Evolutionary conservation across 192 early-diverging fungal species (phyloP).

Genomic region (Linnemannia exigua): DNA sequence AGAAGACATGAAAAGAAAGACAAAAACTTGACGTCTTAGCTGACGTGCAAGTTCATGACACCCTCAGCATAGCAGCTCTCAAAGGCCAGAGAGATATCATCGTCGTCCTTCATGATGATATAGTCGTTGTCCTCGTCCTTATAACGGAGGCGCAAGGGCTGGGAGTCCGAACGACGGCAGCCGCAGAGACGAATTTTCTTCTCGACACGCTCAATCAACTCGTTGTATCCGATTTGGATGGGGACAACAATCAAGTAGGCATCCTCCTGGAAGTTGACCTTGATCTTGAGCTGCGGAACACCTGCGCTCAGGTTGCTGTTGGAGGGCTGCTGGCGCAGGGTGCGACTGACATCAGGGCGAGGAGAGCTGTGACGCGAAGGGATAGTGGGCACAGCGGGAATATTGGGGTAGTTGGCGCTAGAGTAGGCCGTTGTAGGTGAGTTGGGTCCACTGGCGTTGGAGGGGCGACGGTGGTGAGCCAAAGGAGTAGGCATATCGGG

Average conservation of each 20-base stretch:
- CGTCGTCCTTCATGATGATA: slow-evolving; percentile 88
- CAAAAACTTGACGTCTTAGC: slow-evolving; percentile 25
- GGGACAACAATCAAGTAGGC: slow-evolving; percentile 93
- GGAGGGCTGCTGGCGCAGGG: slow-evolving; percentile 47
- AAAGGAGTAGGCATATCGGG: slow-evolving; percentile 47
- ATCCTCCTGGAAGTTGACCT: slow-evolving; percentile 90
- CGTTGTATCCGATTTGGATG: slow-evolving; percentile 78
- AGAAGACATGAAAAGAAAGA: not conserved
- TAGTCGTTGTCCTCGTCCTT: slow-evolving; percentile 96
- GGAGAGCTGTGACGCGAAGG: slow-evolving; percentile 45
- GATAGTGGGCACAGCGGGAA: slow-evolving; percentile 38
- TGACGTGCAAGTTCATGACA: slow-evolving; percentile 69
- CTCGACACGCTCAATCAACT: slow-evolving; percentile 87
- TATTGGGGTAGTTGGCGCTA: slow-evolving; percentile 26
- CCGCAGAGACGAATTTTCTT: slow-evolving; percentile 90
- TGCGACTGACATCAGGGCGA: slow-evolving; percentile 43
- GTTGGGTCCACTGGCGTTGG: slow-evolving; percentile 55
- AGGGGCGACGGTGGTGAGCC: slow-evolving; percentile 37
- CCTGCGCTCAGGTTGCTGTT: slow-evolving; percentile 53
- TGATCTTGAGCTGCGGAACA: slow-evolving; percentile 80
- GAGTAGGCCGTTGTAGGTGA: slow-evolving; percentile 36
- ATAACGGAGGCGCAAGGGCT: slow-evolving; percentile 83
- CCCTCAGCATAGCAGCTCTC: slow-evolving; percentile 69
- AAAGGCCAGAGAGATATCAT: slow-evolving; percentile 95
- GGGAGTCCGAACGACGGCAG: slow-evolving; percentile 67